phyloP scores from a whole-genome alignment of 1,284 basidiomycete genomes.

The Vanrija sp. region DNA sequence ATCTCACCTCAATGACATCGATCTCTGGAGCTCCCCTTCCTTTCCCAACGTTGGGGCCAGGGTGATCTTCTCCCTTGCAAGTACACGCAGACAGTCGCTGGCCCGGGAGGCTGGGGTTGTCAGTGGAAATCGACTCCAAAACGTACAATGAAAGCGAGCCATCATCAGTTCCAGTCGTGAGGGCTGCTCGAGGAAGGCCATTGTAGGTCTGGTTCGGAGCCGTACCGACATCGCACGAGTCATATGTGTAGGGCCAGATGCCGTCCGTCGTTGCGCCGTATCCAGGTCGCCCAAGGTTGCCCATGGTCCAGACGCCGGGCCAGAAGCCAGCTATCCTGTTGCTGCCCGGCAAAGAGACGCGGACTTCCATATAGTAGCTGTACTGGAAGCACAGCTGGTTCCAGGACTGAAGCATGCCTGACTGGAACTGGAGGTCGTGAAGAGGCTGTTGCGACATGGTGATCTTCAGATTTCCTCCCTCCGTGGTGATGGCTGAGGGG shows the following conservation, averaged over 20 bases:
- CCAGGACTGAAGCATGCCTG: constrained; percentile 54
- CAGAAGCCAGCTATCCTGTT: constrained; percentile 56
- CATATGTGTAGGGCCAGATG: constrained; percentile 57
- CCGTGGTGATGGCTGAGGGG: constrained; percentile 74
- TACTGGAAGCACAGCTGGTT: constrained; percentile 82
- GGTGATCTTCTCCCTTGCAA: constrained; percentile 53
- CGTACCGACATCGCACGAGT: constrained; percentile 77
- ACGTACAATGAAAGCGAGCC: constrained; percentile 14
- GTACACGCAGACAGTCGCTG: constrained; percentile 58
- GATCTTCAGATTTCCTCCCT: constrained; percentile 71
- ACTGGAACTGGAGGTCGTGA: constrained; percentile 69
- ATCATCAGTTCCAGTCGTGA: constrained; percentile 20
- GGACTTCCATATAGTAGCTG: constrained; percentile 50
- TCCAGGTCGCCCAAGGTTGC: constrained; percentile 79
- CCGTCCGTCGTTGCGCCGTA: constrained; percentile 71
- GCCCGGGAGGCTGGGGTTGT: constrained; percentile 50
- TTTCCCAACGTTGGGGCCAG: constrained; percentile 43
- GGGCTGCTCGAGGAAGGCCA: constrained; percentile 38
- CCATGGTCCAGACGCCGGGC: constrained; percentile 87
- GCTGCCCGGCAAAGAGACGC: constrained; percentile 74
- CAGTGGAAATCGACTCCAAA: not conserved
- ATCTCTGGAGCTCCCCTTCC: constrained; percentile 56
- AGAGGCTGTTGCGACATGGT: constrained; percentile 63
- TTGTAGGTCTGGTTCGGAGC: constrained; percentile 55
- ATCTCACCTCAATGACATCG: constrained; percentile 53